Evolutionary conservation across 768 basidiomycete species (phyloP).

Genomic region (Amanita rubescens): DNA sequence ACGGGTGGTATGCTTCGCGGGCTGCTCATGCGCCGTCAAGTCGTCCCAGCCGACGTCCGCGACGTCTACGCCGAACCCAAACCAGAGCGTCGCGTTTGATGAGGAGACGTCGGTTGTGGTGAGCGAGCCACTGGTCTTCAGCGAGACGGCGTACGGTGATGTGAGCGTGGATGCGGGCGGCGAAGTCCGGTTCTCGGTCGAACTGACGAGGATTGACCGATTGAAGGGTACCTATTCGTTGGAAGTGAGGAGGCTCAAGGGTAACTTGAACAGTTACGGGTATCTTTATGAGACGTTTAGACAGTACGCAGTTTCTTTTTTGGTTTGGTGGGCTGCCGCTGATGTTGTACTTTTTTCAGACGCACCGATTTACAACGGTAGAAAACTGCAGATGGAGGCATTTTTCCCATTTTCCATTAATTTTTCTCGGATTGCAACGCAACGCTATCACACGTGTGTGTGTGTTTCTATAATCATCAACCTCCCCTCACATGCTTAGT

Average conservation of each 20-base stretch:
- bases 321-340: neutral
- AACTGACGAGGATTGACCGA: constrained; percentile 85
- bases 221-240: constrained; percentile 87
- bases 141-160: constrained; percentile 74
- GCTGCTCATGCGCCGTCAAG: constrained; percentile 82
- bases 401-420: neutral
- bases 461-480: neutral
- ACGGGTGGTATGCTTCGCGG: constrained; percentile 81
- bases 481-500: constrained; percentile 10
- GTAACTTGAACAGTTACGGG: constrained; percentile 88
- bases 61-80: constrained; percentile 13
- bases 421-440: neutral
- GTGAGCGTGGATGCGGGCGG: constrained; percentile 78
- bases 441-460: neutral
- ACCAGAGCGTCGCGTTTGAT: constrained; percentile 27
- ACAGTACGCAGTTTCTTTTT: constrained; percentile 49
- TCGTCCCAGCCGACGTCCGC: constrained; percentile 67
- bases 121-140: constrained; percentile 33
- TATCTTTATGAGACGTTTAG: constrained; percentile 84
- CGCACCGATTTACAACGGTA: constrained; percentile 39
- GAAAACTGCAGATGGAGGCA: constrained; percentile 6
- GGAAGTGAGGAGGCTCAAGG: constrained; percentile 89
- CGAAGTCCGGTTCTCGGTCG: constrained; percentile 94
- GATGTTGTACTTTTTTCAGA: constrained; percentile 19
- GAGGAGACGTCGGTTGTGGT: constrained; percentile 40